These are phyloP conservation scores for Cubamyces sp. DNA, from an alignment of 768 basidiomycete species.

Conservation along the genomic window DNA sequence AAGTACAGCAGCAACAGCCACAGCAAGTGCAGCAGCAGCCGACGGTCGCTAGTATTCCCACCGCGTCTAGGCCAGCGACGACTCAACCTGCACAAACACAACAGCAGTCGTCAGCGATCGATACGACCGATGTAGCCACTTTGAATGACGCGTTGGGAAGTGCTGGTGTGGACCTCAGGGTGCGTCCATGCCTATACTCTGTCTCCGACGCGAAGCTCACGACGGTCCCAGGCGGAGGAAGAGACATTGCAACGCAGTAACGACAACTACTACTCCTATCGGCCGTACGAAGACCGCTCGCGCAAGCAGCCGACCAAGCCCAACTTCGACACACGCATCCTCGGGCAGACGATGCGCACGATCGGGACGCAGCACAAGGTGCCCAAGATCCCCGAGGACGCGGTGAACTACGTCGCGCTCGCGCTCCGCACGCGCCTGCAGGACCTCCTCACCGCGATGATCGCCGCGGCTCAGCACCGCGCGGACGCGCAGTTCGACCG, in stretches of 20 bases:
- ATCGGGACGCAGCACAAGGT: slow-evolving; percentile 73
- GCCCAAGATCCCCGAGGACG: slow-evolving; percentile 67
- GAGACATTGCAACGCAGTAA: slow-evolving; percentile 73
- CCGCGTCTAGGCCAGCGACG: slow-evolving; percentile 15
- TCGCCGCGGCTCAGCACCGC: slow-evolving; percentile 69
- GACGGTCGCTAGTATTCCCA: slow-evolving; percentile 9
- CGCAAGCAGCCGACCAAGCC: slow-evolving; percentile 75
- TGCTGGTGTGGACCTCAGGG: slow-evolving; percentile 85
- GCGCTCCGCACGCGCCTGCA: slow-evolving; percentile 77
- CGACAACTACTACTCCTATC: slow-evolving; percentile 63
- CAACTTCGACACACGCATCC: slow-evolving; percentile 66
- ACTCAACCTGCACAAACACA: slow-evolving; percentile 15
- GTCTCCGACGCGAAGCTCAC: not conserved
- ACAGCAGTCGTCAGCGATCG: slow-evolving; percentile 37
- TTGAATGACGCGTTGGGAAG: slow-evolving; percentile 85
- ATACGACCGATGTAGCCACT: slow-evolving; percentile 74
- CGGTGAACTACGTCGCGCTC: slow-evolving; percentile 77
- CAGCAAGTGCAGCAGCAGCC: slow-evolving; percentile 12
- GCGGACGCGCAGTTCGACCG: slow-evolving; percentile 72
- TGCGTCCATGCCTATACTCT: slow-evolving; percentile 36
- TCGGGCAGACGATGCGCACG: slow-evolving; percentile 69
- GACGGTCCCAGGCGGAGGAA: slow-evolving; percentile 71
- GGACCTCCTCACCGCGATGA: slow-evolving; percentile 69
- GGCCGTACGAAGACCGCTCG: slow-evolving; percentile 76
- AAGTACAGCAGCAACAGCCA: slow-evolving; percentile 13